Evolutionary conservation across 2,329 filamentous ascomycete species (phyloP), one percentile per base, ranked within the genome.

Genomic region (Paecilomyces niveus): DNA sequence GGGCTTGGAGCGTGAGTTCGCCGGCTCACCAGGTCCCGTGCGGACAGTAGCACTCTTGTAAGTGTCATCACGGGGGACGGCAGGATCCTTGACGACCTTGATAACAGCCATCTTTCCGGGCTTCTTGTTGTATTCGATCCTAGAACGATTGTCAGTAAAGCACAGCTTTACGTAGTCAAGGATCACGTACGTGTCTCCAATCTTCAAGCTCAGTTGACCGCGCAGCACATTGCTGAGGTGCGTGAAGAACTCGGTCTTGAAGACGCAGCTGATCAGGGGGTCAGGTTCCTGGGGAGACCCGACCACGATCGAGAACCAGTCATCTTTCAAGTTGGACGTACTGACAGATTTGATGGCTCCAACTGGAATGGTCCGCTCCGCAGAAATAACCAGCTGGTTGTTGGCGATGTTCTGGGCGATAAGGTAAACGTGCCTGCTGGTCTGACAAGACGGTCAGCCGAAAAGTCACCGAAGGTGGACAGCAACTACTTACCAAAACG

Each of bases 241-340:
- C 0, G 93, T 95, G 70, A 97, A 96, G 75, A 99, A 87, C 70
- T 99, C 94, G 0, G 94, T 99, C 80, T 99, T 99, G 74, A 99
- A 86, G 21, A 97, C 79, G 70, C 94, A 99, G 76, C 88, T 96
- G 68, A 99, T 76, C 22, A 99, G 81, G n/a, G 94, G 92, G 73
- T 99, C 94, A 0, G 94, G 83, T 72, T 97, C 93, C 70, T 96
- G 91, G 8, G 88, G 87, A 32, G 92, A 92, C n/a, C 90, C 91
- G 52, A 95, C 83, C 2, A 92, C 90, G 35, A 99, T 80, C 1
- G 93, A 91, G 74, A 99, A 97, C 94, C 94, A 99, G 74, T 99
- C 94, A 67, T 99, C 94, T 63, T 90, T 90, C 61, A 89, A 78
- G 15, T 84, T 90, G 2, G 93, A 97, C 4, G 85, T 80, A 67